phyloP scores from a whole-genome alignment of 768 basidiomycete genomes.

The Amanita exitialis region DNA sequence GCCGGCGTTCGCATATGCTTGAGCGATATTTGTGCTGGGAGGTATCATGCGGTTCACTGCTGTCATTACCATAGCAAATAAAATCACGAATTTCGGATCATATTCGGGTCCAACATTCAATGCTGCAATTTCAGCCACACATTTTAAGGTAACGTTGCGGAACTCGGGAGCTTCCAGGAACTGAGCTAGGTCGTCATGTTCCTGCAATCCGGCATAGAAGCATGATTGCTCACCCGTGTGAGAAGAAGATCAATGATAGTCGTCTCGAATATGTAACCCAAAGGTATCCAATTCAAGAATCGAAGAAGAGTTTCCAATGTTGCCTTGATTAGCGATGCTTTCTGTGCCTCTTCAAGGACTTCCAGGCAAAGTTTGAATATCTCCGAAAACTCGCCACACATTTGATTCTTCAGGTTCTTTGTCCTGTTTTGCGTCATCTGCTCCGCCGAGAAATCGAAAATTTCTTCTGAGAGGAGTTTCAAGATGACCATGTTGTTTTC shows the following conservation, averaged over 20 bases:
- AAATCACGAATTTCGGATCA: conserved; percentile 93
- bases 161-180: conserved; percentile 96
- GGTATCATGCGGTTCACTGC: conserved; percentile 95
- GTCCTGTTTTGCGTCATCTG: conserved; percentile 98
- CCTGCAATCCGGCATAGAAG: conserved; percentile 5
- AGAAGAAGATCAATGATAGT: conserved; percentile 92
- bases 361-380: conserved; percentile 98
- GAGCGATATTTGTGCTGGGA: conserved; percentile 88
- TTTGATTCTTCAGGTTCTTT: conserved; percentile 94
- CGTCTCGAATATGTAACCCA: conserved; percentile 98
- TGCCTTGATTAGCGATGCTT: conserved; percentile 86
- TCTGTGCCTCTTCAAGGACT: conserved; percentile 94
- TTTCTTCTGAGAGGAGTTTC: conserved; percentile 94
- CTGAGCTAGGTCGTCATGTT: conserved; percentile 29
- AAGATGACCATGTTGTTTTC: conserved; percentile 99
- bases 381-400: conserved; percentile 95
- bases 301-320: conserved; percentile 91
- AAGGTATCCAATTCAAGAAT: conserved; percentile 98
- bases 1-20: conserved; percentile 81
- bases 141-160: conserved; percentile 94
- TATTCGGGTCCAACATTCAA: conserved; percentile 95
- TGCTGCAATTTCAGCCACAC: conserved; percentile 91
- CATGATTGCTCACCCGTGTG: conserved; percentile 57
- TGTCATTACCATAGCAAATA: conserved; percentile 98
- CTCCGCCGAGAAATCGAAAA: conserved; percentile 97